These are phyloP conservation scores for Solanum virginianum DNA, from an alignment of 257 asterid genomes.

Conservation along the genomic window DNA sequence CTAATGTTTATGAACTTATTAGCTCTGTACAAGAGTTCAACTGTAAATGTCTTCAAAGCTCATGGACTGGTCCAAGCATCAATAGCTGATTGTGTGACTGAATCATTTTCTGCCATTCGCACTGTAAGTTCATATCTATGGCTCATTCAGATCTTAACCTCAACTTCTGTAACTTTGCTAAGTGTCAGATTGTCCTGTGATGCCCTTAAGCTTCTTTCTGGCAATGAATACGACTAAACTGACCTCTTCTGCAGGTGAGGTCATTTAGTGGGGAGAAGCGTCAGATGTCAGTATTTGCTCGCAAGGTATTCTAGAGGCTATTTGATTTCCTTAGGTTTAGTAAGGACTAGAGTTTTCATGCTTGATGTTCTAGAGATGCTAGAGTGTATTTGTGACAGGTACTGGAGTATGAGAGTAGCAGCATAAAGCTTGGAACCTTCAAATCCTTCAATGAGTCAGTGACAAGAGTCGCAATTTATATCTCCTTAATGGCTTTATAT, in stretches of 20 bases:
- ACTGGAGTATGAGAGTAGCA: constrained; percentile 65
- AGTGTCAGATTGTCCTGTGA: neutral
- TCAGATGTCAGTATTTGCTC: constrained; percentile 79
- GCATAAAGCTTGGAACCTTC: constrained; percentile 72
- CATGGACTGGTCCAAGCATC: constrained; percentile 88
- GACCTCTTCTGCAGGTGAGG: constrained; percentile 55
- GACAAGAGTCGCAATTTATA: constrained; percentile 87
- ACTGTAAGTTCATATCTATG: constrained; percentile 48
- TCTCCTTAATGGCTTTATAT: constrained; percentile 82
- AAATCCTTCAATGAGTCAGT: constrained; percentile 88
- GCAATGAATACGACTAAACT: neutral
- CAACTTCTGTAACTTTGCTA: neutral
- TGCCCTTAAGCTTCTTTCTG: neutral
- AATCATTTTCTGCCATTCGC: constrained; percentile 85
- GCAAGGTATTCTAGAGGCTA: constrained; percentile 35
- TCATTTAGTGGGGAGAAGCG: constrained; percentile 94
- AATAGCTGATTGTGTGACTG: constrained; percentile 81
- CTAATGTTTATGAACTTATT: constrained; percentile 11
- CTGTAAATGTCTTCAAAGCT: constrained; percentile 81
- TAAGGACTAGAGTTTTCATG: neutral
- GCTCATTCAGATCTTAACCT: neutral
- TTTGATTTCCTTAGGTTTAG: neutral
- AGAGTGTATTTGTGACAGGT: constrained; percentile 31
- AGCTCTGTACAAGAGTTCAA: constrained; percentile 90
- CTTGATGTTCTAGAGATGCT: neutral